Percentiles rank a stretch among this genome's conserved stretches.
Conservation (phyloP, 2,329 filamentous ascomycete genomes). For the Fusarium duplospermum region DNA sequence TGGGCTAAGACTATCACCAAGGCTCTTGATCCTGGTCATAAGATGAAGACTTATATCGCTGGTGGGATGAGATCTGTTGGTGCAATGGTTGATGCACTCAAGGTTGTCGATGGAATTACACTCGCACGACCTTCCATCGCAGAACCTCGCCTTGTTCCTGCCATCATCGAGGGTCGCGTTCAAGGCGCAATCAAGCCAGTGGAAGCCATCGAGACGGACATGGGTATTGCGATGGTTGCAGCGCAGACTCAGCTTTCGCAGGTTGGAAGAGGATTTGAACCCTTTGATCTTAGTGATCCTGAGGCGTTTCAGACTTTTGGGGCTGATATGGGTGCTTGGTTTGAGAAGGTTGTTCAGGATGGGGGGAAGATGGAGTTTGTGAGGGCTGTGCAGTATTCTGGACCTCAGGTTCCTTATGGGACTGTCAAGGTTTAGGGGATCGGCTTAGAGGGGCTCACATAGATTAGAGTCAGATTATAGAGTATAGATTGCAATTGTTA, state of each 20-base stretch:
- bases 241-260: slow-evolving; percentile 36
- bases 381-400: slow-evolving; percentile 39
- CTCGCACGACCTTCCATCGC: slow-evolving; percentile 55
- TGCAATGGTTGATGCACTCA: slow-evolving; percentile 68
- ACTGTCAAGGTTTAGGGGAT: slow-evolving; percentile 4
- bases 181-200: slow-evolving; percentile 29
- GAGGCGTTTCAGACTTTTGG: slow-evolving; percentile 34
- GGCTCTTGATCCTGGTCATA: slow-evolving; percentile 44
- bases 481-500: not conserved
- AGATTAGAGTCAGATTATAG: not conserved
- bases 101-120: slow-evolving; percentile 69
- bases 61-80: slow-evolving; percentile 66
- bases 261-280: slow-evolving; percentile 39
- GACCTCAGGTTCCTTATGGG: slow-evolving; percentile 31
- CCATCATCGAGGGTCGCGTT: slow-evolving; percentile 43
- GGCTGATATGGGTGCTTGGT: slow-evolving; percentile 39
- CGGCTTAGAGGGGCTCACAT: too few species aligned
- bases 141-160: slow-evolving; percentile 48
- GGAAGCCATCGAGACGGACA: slow-evolving; percentile 26
- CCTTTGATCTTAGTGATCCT: slow-evolving; percentile 41
- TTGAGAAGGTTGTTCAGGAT: slow-evolving; percentile 39
- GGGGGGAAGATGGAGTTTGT: slow-evolving; percentile 44
- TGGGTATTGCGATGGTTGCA: slow-evolving; percentile 6
- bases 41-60: slow-evolving; percentile 67
- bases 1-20: slow-evolving; percentile 65